phyloP scores from a whole-genome alignment of 345 rosid genomes.

The Corchorus capsularis region DNA sequence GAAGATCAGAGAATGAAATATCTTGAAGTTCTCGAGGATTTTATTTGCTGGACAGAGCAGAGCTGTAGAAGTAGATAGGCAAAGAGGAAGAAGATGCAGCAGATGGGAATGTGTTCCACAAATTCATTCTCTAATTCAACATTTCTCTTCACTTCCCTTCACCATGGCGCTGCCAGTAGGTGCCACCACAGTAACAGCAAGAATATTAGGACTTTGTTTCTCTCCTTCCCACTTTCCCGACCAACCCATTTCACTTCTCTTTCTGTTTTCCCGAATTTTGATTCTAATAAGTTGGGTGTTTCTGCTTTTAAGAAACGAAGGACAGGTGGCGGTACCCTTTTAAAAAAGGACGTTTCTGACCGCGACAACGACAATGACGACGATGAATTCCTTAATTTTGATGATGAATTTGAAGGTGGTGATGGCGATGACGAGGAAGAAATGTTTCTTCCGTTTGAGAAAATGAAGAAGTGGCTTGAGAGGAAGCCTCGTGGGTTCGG shows the following conservation, averaged over 20 bases:
- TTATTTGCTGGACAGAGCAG: no score
- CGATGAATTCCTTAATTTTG: conserved; percentile 14
- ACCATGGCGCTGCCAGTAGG: neutral
- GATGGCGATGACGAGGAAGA: conserved; percentile 44
- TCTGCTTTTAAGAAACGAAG: conserved; percentile 10
- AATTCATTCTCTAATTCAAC: neutral
- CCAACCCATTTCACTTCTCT: neutral
- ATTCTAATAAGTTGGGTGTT: conserved; percentile 1
- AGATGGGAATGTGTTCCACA: conserved; percentile 4
- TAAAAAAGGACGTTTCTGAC: conserved; percentile 9
- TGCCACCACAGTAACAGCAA: neutral
- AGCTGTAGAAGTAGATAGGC: neutral
- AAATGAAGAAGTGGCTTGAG: conserved; percentile 75
- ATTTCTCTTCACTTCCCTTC: neutral
- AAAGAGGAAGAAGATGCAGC: neutral
- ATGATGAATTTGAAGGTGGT: conserved; percentile 28
- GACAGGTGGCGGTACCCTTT: neutral
- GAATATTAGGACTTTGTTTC: neutral
- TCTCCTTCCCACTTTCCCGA: conserved; percentile 6
- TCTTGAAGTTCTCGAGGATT: no score
- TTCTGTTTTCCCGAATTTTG: neutral
- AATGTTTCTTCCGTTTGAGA: conserved; percentile 46
- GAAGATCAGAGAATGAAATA: no score
- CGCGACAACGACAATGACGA: neutral
- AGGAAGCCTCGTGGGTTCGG: conserved; percentile 80